Evolutionary conservation across 2,329 filamentous ascomycete genomes (phyloP), one percentile per base, ranked within the genome.

Genomic region (Hypomyces rosellus): DNA sequence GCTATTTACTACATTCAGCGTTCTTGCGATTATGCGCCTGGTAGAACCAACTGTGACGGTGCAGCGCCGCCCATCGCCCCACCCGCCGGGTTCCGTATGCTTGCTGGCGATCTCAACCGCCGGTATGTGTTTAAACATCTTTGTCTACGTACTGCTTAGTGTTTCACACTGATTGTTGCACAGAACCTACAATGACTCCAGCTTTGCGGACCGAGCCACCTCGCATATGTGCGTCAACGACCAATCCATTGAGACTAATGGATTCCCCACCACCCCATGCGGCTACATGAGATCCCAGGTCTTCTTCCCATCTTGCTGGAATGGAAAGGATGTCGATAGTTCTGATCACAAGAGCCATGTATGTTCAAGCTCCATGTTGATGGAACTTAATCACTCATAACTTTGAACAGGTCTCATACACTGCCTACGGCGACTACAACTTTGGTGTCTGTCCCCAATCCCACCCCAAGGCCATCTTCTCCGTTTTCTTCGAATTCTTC

Each of bases 81-180:
- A 58, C 84, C 82, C 1, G 63, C 73, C n/a, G 80, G 75, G 46
- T 82, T 87, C 58, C 79, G 81, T 47, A 86, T 88, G 81, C 48
- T 87, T 33, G 80, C 82, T 4, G 84, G 84, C 34, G 72, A 82
- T 57, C 70, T 77, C 51, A 70, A 72, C 55, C 76, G 81, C 54
- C 52, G 55, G 57, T 61, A 46, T 20, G 51, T 53, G 25, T 4
- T 20, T 18, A 13, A 6, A 16, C 8, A 25, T 8, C 13, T 30
- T 22, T 37, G 30, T 36, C 6, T 18, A 36, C 20, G 5, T 3
- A 13, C 9, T n/a, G 2, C 9, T 30, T 30, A 3, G 45, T 39
- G 4, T n/a, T 25, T 13, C 5, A 9, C 33, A 38, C 14, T 43
- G 42, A 45, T 20, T n/a, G 11, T 14, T 9, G 14, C 11, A 12